Conservation (phyloP, 1,284 basidiomycete genomes). For the Polyporus tsugae region DNA sequence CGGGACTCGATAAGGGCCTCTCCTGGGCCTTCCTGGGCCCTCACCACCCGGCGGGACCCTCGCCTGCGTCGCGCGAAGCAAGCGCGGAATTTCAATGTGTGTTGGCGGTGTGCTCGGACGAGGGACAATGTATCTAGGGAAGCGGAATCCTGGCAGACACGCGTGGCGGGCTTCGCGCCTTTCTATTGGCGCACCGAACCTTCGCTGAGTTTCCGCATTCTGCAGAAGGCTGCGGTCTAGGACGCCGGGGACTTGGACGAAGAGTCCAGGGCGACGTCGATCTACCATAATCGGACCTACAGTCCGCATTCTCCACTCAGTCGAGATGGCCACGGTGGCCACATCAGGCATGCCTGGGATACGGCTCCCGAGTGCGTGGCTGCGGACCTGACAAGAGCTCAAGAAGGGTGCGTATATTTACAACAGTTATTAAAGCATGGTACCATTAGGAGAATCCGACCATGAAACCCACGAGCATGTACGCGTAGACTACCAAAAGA, state of each 20-base stretch:
- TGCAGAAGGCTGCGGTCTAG: slow-evolving; percentile 9
- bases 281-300: slow-evolving; percentile 8
- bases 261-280: slow-evolving; percentile 14
- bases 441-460: slow-evolving; percentile 27
- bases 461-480: slow-evolving; percentile 13
- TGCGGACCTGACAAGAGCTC: slow-evolving; percentile 1
- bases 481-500: neutral
- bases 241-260: neutral
- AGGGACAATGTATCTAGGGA: slow-evolving; percentile 1
- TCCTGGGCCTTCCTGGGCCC: neutral
- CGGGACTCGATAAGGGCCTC: slow-evolving; percentile 11
- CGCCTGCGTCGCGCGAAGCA: neutral
- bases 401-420: slow-evolving; percentile 28
- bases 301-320: neutral
- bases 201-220: slow-evolving; percentile 30
- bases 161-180: slow-evolving; percentile 12
- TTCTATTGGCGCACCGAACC: slow-evolving; percentile 27
- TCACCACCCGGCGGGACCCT: slow-evolving; percentile 3
- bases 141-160: slow-evolving; percentile 25
- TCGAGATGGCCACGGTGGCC: neutral
- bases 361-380: neutral
- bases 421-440: slow-evolving; percentile 30
- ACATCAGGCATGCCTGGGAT: neutral
- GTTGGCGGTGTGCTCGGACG: slow-evolving; percentile 10
- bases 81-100: slow-evolving; percentile 7